Percentiles rank a stretch among this genome's conserved stretches.
Conservation (phyloP, 441 rosid genomes). For the Erodium moschatum region DNA sequence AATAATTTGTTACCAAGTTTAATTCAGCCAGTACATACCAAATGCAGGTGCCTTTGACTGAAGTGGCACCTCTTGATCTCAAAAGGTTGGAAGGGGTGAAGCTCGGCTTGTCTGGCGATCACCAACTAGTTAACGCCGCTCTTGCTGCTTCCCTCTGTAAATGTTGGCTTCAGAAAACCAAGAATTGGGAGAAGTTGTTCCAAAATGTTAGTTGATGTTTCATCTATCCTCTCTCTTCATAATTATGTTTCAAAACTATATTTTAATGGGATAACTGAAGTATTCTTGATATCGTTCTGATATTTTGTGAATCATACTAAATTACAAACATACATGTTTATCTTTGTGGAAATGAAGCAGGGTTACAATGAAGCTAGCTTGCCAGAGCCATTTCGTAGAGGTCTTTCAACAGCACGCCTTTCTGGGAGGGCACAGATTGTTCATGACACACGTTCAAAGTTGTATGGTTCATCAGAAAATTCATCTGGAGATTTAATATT, state of each 20-base stretch:
- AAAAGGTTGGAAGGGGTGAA: neutral
- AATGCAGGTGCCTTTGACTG: slow-evolving; percentile 59
- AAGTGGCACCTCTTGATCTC: slow-evolving; percentile 49
- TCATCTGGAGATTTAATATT: slow-evolving; percentile 57
- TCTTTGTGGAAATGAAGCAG: slow-evolving; percentile 26
- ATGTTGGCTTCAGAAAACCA: slow-evolving; percentile 11
- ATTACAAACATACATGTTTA: neutral
- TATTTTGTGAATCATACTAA: neutral
- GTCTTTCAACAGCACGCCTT: slow-evolving; percentile 68
- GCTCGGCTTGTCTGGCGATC: slow-evolving; percentile 7
- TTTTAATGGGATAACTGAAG: neutral
- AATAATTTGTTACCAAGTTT: neutral
- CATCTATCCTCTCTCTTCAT: neutral
- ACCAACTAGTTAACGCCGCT: slow-evolving; percentile 5
- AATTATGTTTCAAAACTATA: neutral
- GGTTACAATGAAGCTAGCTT: slow-evolving; percentile 32
- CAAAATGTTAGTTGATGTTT: neutral
- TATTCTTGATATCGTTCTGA: neutral
- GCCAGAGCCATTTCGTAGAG: slow-evolving; percentile 55
- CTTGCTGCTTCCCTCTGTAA: slow-evolving; percentile 5
- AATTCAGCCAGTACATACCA: slow-evolving; percentile 5
- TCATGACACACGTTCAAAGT: slow-evolving; percentile 39
- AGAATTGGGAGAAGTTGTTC: neutral
- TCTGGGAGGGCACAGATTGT: slow-evolving; percentile 76
- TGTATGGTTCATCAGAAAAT: slow-evolving; percentile 27